These are phyloP conservation scores for Penicillium polonicum DNA, from an alignment of 2,329 filamentous ascomycete species.

Conservation along the genomic window DNA sequence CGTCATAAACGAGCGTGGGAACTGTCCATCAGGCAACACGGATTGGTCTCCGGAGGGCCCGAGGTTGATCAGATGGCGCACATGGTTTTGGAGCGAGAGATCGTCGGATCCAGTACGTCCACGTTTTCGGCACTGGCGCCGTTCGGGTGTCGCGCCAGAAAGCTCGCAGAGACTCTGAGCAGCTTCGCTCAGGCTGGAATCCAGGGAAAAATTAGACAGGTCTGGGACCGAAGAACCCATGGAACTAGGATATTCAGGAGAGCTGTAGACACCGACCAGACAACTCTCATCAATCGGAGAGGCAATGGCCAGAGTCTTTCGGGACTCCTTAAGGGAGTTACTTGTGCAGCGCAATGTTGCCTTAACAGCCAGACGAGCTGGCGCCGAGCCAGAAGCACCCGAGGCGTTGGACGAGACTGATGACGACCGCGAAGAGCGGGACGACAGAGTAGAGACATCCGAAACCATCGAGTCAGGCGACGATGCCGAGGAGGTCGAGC, in stretches of 20 bases:
- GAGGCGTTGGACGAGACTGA: conserved; percentile 47
- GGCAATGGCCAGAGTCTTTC: conserved; percentile 37
- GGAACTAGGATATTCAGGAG: conserved; percentile 34
- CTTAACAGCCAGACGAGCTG: conserved; percentile 40
- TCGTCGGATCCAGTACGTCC: conserved; percentile 43
- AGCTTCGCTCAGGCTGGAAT: conserved; percentile 37
- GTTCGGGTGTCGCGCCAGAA: conserved; percentile 34
- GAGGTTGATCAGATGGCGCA: conserved; percentile 39
- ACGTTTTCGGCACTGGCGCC: conserved; percentile 39
- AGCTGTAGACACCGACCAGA: conserved; percentile 35
- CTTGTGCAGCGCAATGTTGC: conserved; percentile 43
- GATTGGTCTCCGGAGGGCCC: conserved; percentile 26
- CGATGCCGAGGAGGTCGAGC: conserved; percentile 53
- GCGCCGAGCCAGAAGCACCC: conserved; percentile 27
- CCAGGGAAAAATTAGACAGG: conserved; percentile 37
- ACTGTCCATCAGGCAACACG: conserved; percentile 33
- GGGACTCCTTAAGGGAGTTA: conserved; percentile 38
- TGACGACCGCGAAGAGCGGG: conserved; percentile 53
- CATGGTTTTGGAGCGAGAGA: conserved; percentile 37
- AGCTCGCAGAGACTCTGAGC: conserved; percentile 44
- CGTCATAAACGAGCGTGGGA: conserved; percentile 35
- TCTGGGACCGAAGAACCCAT: conserved; percentile 32
- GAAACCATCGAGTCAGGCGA: conserved; percentile 65
- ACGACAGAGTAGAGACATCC: conserved; percentile 57
- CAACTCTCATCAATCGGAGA: conserved; percentile 41